Conservation (phyloP, 1,284 basidiomycete species). For the Sporisorium graminicola region DNA sequence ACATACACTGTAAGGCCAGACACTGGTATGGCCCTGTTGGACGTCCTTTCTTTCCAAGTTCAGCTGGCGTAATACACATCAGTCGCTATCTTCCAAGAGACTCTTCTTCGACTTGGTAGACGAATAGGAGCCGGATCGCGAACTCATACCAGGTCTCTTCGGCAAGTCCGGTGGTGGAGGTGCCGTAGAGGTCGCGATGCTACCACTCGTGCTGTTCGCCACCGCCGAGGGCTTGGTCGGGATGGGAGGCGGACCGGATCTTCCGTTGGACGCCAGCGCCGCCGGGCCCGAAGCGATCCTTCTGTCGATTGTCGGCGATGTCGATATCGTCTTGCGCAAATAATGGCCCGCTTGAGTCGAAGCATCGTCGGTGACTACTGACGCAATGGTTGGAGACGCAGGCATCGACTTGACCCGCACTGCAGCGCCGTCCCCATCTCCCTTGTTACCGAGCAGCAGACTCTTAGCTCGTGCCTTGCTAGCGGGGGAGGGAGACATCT, state of each 20-base stretch:
- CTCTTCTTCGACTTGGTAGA: conserved; percentile 45
- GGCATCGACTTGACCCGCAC: conserved; percentile 14
- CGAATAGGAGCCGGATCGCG: conserved; percentile 42
- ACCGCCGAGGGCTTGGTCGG: conserved; percentile 34
- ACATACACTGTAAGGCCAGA: neutral
- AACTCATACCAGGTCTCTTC: conserved; percentile 35
- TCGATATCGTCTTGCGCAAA: conserved; percentile 30
- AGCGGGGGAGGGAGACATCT: conserved; percentile 1
- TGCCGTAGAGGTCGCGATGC: neutral
- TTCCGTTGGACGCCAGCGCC: conserved; percentile 4
- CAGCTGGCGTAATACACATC: too few species aligned
- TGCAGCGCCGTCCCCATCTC: neutral
- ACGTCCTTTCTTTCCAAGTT: too few species aligned
- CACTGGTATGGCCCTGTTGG: neutral
- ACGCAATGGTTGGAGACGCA: conserved; percentile 23
- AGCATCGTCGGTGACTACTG: neutral
- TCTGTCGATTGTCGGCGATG: conserved; percentile 28
- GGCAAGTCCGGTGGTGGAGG: conserved; percentile 39
- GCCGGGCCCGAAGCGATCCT: conserved; percentile 36
- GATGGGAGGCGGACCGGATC: conserved; percentile 38
- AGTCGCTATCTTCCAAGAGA: conserved; percentile 49
- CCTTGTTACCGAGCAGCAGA: neutral
- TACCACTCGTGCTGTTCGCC: neutral
- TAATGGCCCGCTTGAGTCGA: conserved; percentile 1
- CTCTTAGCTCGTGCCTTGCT: conserved; percentile 2